A percentile compares a stretch with the other conserved stretches of the same genome.
Evolutionary conservation across 129 eudicot species (phyloP).

Genomic region (Erigeron canadensis): DNA sequence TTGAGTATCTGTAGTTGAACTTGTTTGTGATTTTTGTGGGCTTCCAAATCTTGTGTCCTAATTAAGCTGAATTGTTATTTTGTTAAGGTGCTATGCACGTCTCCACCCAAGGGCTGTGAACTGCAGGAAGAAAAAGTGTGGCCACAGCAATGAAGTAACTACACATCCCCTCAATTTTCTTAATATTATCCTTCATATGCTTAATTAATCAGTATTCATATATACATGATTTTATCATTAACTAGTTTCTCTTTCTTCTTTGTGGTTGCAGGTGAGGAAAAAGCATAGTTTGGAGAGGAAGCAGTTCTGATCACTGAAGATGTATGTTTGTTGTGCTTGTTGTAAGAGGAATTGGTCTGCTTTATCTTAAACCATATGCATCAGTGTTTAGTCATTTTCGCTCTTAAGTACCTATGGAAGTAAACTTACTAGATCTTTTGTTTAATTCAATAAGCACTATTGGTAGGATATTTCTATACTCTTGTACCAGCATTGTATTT

Average conservation of each 20-base stretch:
- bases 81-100: conserved; percentile 3
- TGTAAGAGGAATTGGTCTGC: not conserved
- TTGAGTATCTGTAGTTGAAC: no score
- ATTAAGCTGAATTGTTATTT: not conserved
- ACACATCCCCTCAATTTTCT: not conserved
- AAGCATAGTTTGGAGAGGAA: no score
- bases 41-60: not conserved
- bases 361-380: not conserved
- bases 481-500: not conserved
- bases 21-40: not conserved
- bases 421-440: not conserved
- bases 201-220: not conserved
- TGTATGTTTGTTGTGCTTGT: not conserved
- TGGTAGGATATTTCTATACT: not conserved
- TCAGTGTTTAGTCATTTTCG: not conserved
- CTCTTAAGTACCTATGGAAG: no score
- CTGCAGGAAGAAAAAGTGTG: conserved; percentile 15
- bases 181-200: not conserved
- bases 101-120: not conserved
- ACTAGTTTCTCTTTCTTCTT: not conserved
- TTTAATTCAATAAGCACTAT: not conserved
- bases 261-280: not conserved
- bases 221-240: not conserved
- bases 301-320: no score
- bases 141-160: conserved; percentile 5